Conservation (phyloP, 2,329 filamentous ascomycete genomes). For the Neoarthrinium moseri region DNA sequence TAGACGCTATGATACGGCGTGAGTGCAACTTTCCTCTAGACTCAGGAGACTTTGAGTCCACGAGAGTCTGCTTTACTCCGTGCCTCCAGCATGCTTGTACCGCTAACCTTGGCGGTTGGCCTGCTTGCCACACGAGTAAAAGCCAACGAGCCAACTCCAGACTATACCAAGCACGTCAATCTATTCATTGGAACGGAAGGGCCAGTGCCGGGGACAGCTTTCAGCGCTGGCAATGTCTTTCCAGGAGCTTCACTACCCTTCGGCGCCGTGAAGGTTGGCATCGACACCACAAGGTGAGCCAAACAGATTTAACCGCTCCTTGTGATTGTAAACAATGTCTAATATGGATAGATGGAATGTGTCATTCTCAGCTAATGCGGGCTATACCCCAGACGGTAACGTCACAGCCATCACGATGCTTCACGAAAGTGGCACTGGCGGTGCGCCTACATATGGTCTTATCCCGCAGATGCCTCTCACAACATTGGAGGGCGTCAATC, state of each 20-base stretch:
- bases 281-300: conserved; percentile 32
- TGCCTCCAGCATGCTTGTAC: background rate
- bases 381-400: conserved; percentile 38
- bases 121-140: background rate
- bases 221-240: conserved; percentile 43
- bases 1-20: no score
- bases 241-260: conserved; percentile 41
- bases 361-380: conserved; percentile 29
- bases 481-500: conserved; percentile 36
- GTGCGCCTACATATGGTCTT: conserved; percentile 57
- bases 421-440: conserved; percentile 57
- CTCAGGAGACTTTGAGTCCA: no score
- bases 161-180: conserved; percentile 5
- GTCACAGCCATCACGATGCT: conserved; percentile 52
- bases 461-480: conserved; percentile 47
- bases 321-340: no score
- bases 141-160: background rate
- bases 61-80: background rate
- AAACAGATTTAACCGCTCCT: conserved; percentile 10
- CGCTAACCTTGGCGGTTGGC: background rate
- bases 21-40: no score
- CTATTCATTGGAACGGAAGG: conserved; percentile 38
- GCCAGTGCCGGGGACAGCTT: conserved; percentile 39
- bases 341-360: conserved; percentile 19
- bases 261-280: conserved; percentile 43